phyloP scores from a whole-genome alignment of 2,329 filamentous ascomycete species.

The Fusarium sp. region DNA sequence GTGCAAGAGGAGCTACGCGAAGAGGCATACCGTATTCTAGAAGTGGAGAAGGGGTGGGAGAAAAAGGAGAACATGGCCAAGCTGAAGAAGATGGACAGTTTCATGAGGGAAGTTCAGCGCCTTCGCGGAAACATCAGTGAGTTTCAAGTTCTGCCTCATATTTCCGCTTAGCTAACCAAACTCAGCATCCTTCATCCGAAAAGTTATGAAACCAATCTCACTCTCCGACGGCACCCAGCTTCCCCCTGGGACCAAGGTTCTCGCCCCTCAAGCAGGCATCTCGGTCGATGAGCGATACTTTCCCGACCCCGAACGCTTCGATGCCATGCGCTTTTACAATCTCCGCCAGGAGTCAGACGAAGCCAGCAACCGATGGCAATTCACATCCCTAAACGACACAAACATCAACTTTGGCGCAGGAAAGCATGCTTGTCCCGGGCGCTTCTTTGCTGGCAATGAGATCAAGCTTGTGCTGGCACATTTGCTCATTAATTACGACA shows the following conservation, averaged over 20 bases:
- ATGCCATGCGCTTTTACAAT: constrained; percentile 63
- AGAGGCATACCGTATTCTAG: constrained; percentile 59
- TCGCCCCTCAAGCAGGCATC: constrained; percentile 57
- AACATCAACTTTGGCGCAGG: constrained; percentile 63
- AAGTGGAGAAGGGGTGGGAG: constrained; percentile 56
- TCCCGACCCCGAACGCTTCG: constrained; percentile 57
- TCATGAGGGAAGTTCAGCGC: constrained; percentile 60
- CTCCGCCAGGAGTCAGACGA: constrained; percentile 54
- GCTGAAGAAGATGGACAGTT: constrained; percentile 62
- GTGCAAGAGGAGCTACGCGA: constrained; percentile 61
- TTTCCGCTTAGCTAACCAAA: constrained; percentile 27
- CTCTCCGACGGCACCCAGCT: constrained; percentile 60
- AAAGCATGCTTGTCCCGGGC: constrained; percentile 61
- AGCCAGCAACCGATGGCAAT: constrained; percentile 57
- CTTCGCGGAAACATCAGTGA: constrained; percentile 58
- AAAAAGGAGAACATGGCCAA: constrained; percentile 58
- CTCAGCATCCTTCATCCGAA: constrained; percentile 59
- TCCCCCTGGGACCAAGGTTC: constrained; percentile 57
- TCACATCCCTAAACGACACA: constrained; percentile 56
- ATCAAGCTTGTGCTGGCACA: constrained; percentile 59
- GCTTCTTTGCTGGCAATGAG: constrained; percentile 61
- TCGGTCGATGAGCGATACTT: constrained; percentile 57
- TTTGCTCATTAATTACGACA: constrained; percentile 58
- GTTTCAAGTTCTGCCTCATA: constrained; percentile 24
- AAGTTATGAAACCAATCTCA: constrained; percentile 59